Percentiles rank a stretch among this genome's conserved stretches.
Evolutionary conservation across 2,329 filamentous ascomycete species (phyloP).

Genomic region (Teratosphaeriaceae sp.): DNA sequence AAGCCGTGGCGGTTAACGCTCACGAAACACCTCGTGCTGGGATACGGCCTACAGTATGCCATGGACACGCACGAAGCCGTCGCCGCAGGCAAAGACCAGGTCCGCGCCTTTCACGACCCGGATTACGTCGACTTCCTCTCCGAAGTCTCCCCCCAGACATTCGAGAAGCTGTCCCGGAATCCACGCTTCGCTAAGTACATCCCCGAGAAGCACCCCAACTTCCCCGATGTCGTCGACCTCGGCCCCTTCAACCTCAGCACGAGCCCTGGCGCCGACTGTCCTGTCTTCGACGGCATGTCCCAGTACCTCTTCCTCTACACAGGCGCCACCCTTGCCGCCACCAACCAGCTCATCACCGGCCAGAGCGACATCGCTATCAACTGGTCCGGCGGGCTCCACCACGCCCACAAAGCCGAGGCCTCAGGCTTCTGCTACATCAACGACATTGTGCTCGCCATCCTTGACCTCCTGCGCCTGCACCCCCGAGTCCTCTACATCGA

Average conservation of each 20-base stretch:
- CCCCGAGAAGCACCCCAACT: slow-evolving; percentile 36
- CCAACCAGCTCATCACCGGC: slow-evolving; percentile 75
- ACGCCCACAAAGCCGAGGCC: slow-evolving; percentile 90
- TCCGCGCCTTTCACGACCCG: slow-evolving; percentile 75
- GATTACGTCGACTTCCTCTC: slow-evolving; percentile 88
- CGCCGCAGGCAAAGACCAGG: slow-evolving; percentile 77
- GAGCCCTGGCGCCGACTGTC: slow-evolving; percentile 72
- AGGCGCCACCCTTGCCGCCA: slow-evolving; percentile 83
- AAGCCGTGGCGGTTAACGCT: slow-evolving; percentile 96
- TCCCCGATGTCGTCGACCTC: slow-evolving; percentile 33
- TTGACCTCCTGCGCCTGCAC: slow-evolving; percentile 75
- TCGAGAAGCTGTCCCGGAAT: slow-evolving; percentile 48
- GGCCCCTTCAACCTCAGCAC: slow-evolving; percentile 65
- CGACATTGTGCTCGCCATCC: slow-evolving; percentile 89
- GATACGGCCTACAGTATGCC: slow-evolving; percentile 90
- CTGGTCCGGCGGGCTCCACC: slow-evolving; percentile 94
- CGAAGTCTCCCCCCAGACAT: slow-evolving; percentile 27
- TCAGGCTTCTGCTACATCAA: slow-evolving; percentile 99
- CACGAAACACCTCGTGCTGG: slow-evolving; percentile 88
- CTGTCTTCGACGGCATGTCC: slow-evolving; percentile 91
- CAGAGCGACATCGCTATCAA: slow-evolving; percentile 95
- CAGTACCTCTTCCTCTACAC: slow-evolving; percentile 93
- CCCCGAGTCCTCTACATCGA: slow-evolving; percentile 90
- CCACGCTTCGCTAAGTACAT: slow-evolving; percentile 34
- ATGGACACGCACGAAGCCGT: slow-evolving; percentile 92